Evolutionary conservation across 2,329 filamentous ascomycete genomes (phyloP), one percentile per base, ranked within the genome.

Genomic region (Pleurostoma richardsiae): DNA sequence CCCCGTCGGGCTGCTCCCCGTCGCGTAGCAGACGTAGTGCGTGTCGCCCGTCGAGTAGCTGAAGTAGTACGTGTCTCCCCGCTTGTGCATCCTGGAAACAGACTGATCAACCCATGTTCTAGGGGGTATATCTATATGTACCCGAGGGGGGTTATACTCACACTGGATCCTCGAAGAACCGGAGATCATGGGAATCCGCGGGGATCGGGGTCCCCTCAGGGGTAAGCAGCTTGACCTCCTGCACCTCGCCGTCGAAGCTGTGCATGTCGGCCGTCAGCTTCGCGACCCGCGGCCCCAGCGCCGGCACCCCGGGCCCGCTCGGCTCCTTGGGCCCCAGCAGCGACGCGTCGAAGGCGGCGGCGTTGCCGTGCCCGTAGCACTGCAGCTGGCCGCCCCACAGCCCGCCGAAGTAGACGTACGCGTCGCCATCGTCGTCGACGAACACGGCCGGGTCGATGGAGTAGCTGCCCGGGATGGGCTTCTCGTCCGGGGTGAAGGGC

Each of bases 131-230:
- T 19, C 2, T 19, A 19, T 19, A 19, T 19, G 19, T 19, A 19
- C 19, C 19, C 19, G 19, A 19, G 19, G 19, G 19, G 19, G 19
- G 19, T 19, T 19, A 19, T 19, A 19, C 19, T 19, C 89, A 72
- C 87, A 86, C 90, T 3, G 86, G 82, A 1, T 86, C 87, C 67
- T 91, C 87, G 62, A 91, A 90, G 74, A 91, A 91, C 6, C 87
- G 76, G 11, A 83, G 66, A 49, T 85, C 83, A 60, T 90, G 87
- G 62, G 90, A 85, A 55, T 84, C 77, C 7, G 83, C 82, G 2
- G 67, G 58, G 43, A 90, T 69, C 1, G 76, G 80, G 59, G 77
- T 61, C 5, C 80, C 79, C 55, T 83, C 79, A 5, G 73, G 72
- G 40, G 80, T 85, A 5, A 88, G 68, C 54, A 91, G 86, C 26